A percentile compares a stretch with the other conserved stretches of the same genome.
These are phyloP conservation scores for Encephalitozoon hellem DNA, from an alignment of 371 early-diverging fungal species.

Conservation along the genomic window DNA sequence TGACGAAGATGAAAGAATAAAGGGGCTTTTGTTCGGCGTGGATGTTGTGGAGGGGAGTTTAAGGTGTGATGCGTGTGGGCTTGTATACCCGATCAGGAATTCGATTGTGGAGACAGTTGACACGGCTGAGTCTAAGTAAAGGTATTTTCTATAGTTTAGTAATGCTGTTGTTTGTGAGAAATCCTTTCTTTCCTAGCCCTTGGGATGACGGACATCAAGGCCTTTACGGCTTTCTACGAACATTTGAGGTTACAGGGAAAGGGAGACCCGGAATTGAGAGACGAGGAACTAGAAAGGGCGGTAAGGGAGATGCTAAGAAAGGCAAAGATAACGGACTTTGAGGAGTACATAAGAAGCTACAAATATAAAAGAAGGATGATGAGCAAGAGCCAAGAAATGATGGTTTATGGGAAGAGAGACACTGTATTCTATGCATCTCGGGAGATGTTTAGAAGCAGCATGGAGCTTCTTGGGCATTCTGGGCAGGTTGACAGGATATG, in stretches of 20 bases:
- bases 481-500: conserved; percentile 53
- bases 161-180: not conserved
- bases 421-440: not conserved
- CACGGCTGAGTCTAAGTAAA: not conserved
- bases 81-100: conserved; percentile 23
- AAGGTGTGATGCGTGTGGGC: conserved; percentile 1
- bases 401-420: not conserved
- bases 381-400: not conserved
- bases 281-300: conserved; percentile 11
- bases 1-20: conserved; percentile 6
- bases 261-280: not conserved
- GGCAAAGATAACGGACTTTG: conserved; percentile 28
- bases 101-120: conserved; percentile 35
- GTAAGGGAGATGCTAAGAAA: conserved; percentile 1
- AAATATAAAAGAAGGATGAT: not conserved
- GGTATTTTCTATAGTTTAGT: not conserved
- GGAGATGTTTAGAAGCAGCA: conserved; percentile 11
- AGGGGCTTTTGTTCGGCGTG: conserved; percentile 12
- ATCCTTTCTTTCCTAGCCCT: not conserved
- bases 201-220: not conserved
- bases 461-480: conserved; percentile 50
- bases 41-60: conserved; percentile 15
- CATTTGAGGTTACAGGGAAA: not conserved
- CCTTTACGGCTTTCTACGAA: not conserved
- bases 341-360: conserved; percentile 22